Base-by-base conservation (phyloP, 768 basidiomycete species). In the Boletales sp. region DNA sequence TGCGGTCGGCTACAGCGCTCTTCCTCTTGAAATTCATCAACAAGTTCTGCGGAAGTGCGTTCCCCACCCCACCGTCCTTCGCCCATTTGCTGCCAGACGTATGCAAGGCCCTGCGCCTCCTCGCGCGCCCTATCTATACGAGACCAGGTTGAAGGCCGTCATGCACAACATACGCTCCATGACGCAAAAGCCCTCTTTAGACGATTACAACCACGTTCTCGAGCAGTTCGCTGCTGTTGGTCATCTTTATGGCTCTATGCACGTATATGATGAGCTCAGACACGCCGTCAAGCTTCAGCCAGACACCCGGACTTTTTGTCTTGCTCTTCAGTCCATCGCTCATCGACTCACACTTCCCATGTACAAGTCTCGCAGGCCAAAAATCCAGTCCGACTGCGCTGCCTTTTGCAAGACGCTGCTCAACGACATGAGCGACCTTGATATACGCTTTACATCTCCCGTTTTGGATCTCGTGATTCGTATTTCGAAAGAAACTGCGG, bases 191-290 rank as follows among this genome's bases (percentile, higher is more conserved):
- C 77, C 67, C 12, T 58, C 62, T 12, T 50, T 85, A 46, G 79
- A 82, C 3, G 90, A 92, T 64, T 92, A 86, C 64, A 77, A 90
- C 63, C 84, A 83, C 59, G 70, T 93, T 51, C 64, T 93, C 44
- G 75, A 79, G 53, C 86, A 89, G 53, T 89, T 89, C 52, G 85
- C 88, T 32, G 81, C 83, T 0, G 80, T 82, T 4, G 90, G 89
- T n/a, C 78, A 91, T 59, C 72, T 81, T 57, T 59, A 71, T 18
- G 87, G 85, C 10, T 75, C 77, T 25, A 72, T 79, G 63, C 64
- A 77, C 34, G 79, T 90, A 12, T 82, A 87, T 59, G 66, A 74
- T 39, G 87, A 90, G 58, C 64, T 92, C 51, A 61, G 63, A 36
- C 57, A 56, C 31, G 56, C 63, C 21, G 48, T 69, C 5, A 79